phyloP scores from a whole-genome alignment of 2,329 filamentous ascomycete species.

The Neocucurbitaria cava region DNA sequence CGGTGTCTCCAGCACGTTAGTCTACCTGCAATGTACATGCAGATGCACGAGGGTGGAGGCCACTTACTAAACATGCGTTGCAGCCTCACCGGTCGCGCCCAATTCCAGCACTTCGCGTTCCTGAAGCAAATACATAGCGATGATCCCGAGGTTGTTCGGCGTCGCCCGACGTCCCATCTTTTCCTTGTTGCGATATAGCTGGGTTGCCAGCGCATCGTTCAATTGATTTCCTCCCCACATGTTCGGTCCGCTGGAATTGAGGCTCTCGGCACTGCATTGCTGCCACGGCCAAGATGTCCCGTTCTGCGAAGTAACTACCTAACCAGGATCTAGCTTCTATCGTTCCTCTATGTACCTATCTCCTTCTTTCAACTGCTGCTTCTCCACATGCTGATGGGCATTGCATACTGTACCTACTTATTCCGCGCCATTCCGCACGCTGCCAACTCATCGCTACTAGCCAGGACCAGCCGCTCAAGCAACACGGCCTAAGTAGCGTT shows the following conservation, averaged over 20 bases:
- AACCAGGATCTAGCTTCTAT: constrained; percentile 3
- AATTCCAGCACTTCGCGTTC: constrained; percentile 1
- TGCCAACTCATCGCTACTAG: constrained; percentile 1
- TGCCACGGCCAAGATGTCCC: not conserved
- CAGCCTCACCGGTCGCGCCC: constrained; percentile 36
- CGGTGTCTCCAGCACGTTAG: no score
- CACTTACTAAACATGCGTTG: constrained; percentile 31
- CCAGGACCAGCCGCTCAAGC: not conserved
- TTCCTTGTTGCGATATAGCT: not conserved
- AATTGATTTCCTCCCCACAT: not conserved
- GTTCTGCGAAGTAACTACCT: constrained; percentile 11
- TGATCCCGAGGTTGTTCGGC: constrained; percentile 10
- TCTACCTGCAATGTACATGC: no score
- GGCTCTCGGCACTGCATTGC: not conserved
- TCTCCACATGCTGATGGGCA: not conserved
- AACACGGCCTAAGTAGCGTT: constrained; percentile 1
- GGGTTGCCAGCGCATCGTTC: constrained; percentile 13
- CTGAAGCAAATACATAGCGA: constrained; percentile 7
- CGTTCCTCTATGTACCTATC: no score
- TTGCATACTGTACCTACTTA: not conserved
- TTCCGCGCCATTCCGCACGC: constrained; percentile 1
- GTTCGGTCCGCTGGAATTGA: not conserved
- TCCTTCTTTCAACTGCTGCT: not conserved
- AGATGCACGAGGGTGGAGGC: constrained; percentile 16
- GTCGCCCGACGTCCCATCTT: constrained; percentile 1